Conservation (phyloP, 2,329 filamentous ascomycete genomes). For the Fusarium sp. region DNA sequence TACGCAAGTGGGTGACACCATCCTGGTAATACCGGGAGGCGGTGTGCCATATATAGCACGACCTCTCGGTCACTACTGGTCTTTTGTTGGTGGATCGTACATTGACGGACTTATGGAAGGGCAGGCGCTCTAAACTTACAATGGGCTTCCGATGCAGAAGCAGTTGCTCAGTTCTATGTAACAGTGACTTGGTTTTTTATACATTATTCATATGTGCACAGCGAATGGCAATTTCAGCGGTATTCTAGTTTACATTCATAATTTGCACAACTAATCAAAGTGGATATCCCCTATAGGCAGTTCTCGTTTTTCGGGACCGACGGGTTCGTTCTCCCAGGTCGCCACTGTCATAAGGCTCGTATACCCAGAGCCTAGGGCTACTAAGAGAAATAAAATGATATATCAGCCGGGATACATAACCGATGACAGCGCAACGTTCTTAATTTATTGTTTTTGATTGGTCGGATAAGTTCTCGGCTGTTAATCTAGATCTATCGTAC, state of each 20-base stretch:
- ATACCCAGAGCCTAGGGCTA: neutral
- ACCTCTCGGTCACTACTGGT: neutral
- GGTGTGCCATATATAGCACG: neutral
- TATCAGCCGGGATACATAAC: neutral
- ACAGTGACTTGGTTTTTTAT: fast-evolving
- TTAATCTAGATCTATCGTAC: neutral
- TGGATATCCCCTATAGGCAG: neutral
- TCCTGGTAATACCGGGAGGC: neutral
- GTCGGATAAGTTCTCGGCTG: neutral
- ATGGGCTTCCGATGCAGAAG: neutral
- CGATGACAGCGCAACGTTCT: neutral
- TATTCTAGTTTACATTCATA: fast-evolving
- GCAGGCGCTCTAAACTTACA: neutral
- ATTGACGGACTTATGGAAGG: neutral
- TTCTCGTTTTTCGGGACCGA: neutral
- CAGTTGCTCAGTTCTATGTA: neutral
- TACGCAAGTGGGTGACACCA: neutral
- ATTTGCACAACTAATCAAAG: neutral
- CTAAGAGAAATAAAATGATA: neutral
- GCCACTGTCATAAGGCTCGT: neutral
- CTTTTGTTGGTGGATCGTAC: neutral
- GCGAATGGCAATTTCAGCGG: neutral
- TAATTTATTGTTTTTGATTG: neutral
- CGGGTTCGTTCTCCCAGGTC: neutral
- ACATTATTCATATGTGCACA: neutral